Conservation (phyloP, 805 yeast species). For the Cyberlindnera sargentensis region DNA sequence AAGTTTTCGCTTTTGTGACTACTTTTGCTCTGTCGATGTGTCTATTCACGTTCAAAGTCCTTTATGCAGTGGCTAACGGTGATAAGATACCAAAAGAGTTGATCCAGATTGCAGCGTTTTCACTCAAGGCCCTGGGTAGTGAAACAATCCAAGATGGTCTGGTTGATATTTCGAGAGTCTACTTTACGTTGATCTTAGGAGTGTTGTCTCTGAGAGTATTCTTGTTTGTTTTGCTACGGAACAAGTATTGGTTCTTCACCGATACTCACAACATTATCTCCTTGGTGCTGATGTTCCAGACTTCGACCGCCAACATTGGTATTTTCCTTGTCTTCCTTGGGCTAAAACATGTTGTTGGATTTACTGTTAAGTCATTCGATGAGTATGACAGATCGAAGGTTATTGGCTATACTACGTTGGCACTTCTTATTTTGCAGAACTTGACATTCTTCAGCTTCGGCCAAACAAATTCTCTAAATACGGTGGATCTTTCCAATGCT, state of each 20-base stretch:
- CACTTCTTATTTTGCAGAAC: slow-evolving; percentile 53
- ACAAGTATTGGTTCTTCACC: slow-evolving; percentile 21
- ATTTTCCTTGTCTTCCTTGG: slow-evolving; percentile 35
- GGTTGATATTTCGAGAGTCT: slow-evolving; percentile 29
- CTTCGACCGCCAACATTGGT: slow-evolving; percentile 42
- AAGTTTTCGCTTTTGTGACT: slow-evolving; percentile 35
- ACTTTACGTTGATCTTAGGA: slow-evolving; percentile 27
- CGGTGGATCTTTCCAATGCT: slow-evolving; percentile 85
- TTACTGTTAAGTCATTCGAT: slow-evolving; percentile 1
- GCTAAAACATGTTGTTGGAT: slow-evolving; percentile 17
- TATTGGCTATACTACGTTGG: slow-evolving; percentile 8
- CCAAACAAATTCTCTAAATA: slow-evolving; percentile 85
- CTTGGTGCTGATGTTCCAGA: slow-evolving; percentile 41
- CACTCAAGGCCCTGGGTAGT: slow-evolving; percentile 26
- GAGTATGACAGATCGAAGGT: neutral
- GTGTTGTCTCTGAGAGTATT: slow-evolving; percentile 24
- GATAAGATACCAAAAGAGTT: slow-evolving; percentile 40
- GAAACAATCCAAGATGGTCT: slow-evolving; percentile 25
- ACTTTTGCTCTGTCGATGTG: slow-evolving; percentile 40
- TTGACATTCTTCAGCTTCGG: slow-evolving; percentile 82
- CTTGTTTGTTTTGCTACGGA: slow-evolving; percentile 4
- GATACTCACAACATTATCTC: slow-evolving; percentile 33
- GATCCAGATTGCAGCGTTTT: slow-evolving; percentile 20
- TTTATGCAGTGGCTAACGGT: slow-evolving; percentile 48
- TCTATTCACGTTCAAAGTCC: slow-evolving; percentile 47